Base-by-base conservation (phyloP, 2,329 filamentous ascomycete species). In the Grosmannia huntii region DNA sequence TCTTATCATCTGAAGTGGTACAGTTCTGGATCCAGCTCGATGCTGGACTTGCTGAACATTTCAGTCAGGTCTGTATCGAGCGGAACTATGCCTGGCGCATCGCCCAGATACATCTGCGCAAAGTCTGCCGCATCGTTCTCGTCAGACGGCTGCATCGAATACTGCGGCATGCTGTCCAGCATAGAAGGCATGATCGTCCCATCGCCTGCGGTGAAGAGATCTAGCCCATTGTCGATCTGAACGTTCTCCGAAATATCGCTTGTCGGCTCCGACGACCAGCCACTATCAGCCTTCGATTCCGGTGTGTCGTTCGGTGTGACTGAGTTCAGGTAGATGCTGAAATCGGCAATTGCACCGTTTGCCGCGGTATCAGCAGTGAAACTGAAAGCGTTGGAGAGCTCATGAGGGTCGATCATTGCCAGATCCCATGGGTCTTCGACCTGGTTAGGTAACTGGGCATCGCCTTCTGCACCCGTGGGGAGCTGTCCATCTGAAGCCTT, bases 221-320 rank as follows among this genome's bases (percentile, higher is more conserved):
- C 69, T 31, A 79, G 65, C 36, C 76, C 77, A 55, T 83, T 76
- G 50, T 84, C 81, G 16, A 83, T 70, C 19, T 70, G 67, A 4
- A 76, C 73, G 5, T 73, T 73, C 59, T 85, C 82, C 3, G 80
- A 76, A 21, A 84, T 78, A 63, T 85, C 82, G 65, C 81, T 84
- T 61, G 78, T 84, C 11, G 80, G 79, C 64, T 85, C 82, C 57
- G 62, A 62, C 48, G 82, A 83, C 10, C 72, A 68, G 4, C 78
- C 76, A 63, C 76, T 78, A 59, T 85, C 81, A 66, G 84, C 83
- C 68, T 75, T 80, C 2, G 82, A 85, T 63, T 84, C 82, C 0
- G 82, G 83, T 9, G 83, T 85, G 65, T 85, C 81, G 60, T 83
- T 82, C 0, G 82, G 81, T 27, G 82, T 82, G 59, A 79, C 70